Evolutionary conservation across 1,139 yeast species (phyloP), one percentile per base, ranked within the genome.

Genomic region (Casaregolazyma lundiana): DNA sequence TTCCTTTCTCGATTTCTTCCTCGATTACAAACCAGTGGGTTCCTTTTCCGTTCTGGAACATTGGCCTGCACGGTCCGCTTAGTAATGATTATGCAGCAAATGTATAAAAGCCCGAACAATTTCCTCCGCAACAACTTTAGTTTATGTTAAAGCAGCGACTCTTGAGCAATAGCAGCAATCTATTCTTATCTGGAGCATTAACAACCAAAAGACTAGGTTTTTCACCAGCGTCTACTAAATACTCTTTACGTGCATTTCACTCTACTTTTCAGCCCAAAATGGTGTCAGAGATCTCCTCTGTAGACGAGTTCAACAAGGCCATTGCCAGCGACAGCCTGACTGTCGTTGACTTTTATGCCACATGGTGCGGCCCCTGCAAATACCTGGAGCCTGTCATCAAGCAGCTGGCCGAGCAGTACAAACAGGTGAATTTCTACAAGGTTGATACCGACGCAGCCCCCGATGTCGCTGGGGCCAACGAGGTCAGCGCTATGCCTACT

Each of bases 301-400:
- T 47, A n/a, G 41, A 46, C 29, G 53, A 56, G 44, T 58, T 57
- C 53, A 44, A 55, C 35, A 50, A 51, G 34, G 56, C 51, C 20
- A 50, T 54, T 48, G 47, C 48, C 35, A 52, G 46, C 42, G 50
- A 54, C 19, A 54, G 55, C 13, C 49, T 56, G 30, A 53, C 86
- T 55, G 94, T 89, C 54, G 87, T 89, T 54, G 97, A 89, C 72
- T 89, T 89, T 72, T 86, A 79, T 63, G 96, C 96, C 60, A 82
- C 90, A 53, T 89, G 97, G 96, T 89, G 97, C 71, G 96, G 96
- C 59, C 96, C 97, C 53, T 89, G 97, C 75, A 88, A 88, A 75
- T 84, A 85, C 82, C 83, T 89, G 72, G 89, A 96, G 52, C 97
- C 97, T 64, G 73, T 86, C 71, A 71, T 89, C 60, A 94, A 87